Evolutionary conservation across 2,329 filamentous ascomycete species (phyloP), one percentile per base, ranked within the genome.

Genomic region (Penicillium fuscoglaucum): DNA sequence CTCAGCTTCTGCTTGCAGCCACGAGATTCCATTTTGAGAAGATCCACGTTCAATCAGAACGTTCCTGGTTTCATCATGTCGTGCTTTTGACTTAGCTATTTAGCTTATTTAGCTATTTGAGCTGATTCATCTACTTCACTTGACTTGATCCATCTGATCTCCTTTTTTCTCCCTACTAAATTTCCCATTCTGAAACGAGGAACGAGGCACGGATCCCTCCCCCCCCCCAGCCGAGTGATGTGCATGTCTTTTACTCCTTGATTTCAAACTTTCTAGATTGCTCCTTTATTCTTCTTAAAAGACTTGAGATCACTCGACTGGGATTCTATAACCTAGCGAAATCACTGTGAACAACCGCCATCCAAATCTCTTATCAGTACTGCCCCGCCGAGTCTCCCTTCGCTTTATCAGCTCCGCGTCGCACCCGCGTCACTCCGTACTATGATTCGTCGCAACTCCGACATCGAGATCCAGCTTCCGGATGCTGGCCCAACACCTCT

Each of bases 331-430:
- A 50, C 28, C 15, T 45, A 43, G n/a, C 17, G 28, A 41, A 17
- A 39, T 1, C 6, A 21, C 13, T 15, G 39, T 21, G 56, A 47
- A 44, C 26, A 33, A 52, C 33, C 31, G 26, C 35, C 52, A 35
- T 33, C 12, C 33, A 35, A 60, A 62, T 66, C 62, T 59, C 29
- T 85, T 84, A 1, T 82, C 89, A 8, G 88, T 89, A 53, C 33
- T 49, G 58, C 64, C 66, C 61, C 65, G 54, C 63, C 55, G 63
- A 37, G 48, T 48, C 55, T 52, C 47, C 52, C 58, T 51, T 56
- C 29, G n/a, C 40, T 33, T 47, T 54, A 54, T 54, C 51, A 61
- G 58, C 50, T 52, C 68, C 83, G 86, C 4, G 81, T 82, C 51
- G 60, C 60, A 45, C 41, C 29, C 57, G 40, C 50, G 29, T 19